Evolutionary conservation across 2,329 filamentous ascomycete genomes (phyloP), one percentile per base, ranked within the genome.

Genomic region (Metarhizium robertsii): DNA sequence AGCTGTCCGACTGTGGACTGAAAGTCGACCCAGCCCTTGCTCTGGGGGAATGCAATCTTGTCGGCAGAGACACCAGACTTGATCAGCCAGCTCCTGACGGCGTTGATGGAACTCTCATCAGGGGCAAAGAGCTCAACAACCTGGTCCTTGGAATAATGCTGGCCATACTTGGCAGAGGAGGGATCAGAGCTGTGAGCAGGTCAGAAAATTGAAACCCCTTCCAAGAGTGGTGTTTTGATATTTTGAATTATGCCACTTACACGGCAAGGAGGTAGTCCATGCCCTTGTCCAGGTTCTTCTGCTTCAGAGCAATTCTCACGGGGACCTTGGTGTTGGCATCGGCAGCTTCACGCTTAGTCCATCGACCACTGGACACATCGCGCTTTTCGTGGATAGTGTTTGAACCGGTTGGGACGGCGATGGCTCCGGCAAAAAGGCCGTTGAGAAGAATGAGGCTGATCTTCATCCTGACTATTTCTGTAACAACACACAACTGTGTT

Each of bases 11-110:
- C 76, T 6, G 78, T 78, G 11, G 78, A 78, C 55, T 80, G 73
- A 62, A 83, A 81, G 13, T 73, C 68, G 20, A 83, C 62, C 78
- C 80, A 83, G 50, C 75, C 75, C 54, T 76, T 73, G 32, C 76
- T 76, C 47, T 73, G 70, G 0, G 79, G 79, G 47, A 79, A 73
- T 45, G 68, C 68, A 46, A 84, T 71, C 5, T 78, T 73, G 4
- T 69, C 68, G 2, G 66, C 64, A 29, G 71, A 62, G 51, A 85
- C 79, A 8, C 81, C 82, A 34, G 75, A 73, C 6, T 67, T 64
- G 25, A 71, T 64, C n/a, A 84, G 71, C 81, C 81, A 85, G 10
- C 70, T 62, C 61, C 74, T 73, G 29, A 84, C 77, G 2, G 74
- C 67, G n/a, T 74, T 68, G 4, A 83, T 73, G 6, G 77, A 69